Base-by-base conservation (phyloP, 148 eudicot genomes). In the Heliamphora exappendiculata region DNA sequence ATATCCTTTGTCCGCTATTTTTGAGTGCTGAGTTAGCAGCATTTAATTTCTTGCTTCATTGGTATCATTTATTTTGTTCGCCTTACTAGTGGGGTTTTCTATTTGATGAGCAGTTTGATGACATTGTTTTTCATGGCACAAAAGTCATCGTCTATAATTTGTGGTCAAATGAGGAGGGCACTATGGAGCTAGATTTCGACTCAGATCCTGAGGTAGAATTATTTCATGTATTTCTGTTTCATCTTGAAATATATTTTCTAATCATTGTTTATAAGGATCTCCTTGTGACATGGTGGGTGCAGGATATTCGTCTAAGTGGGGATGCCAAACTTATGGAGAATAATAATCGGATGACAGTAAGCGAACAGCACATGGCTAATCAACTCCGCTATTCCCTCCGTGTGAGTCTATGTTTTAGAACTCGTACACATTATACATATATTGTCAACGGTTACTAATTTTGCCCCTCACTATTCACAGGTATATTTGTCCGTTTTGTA, bases 401-500 rank as follows among this genome's bases (percentile, higher is more conserved):
- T 70, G 98, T 94, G 88, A 84, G 96, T 87, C 77, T 70, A 41
- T 41, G 70, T 49, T 85, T 77, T 36, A 37, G 60, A 72, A 59
- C 24, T 31, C 19, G 14, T 17, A 10, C 69, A 5, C 54, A 26
- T 26, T 10, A 22, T 70, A 19, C 55, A 0, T 37, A 36, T 67
- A 16, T 7, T n/a, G 73, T 74, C 22, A 65, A 44, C 20, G 36
- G 53, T 41, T 57, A 63, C 54, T 79, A 24, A 16, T 47, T 73
- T 65, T 13, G 22, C n/a, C 10, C 37, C 36, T 64, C 5, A 59
- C 53, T 28, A 24, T 64, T 67, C 67, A 76, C 92, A 94, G 98
- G 89, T 87, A 49, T 94, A 94, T 79, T 80, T 94, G 81, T 92
- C 98, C 58, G 84, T 94, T 73, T 81, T 94, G 76, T 94, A 94